phyloP scores from a whole-genome alignment of 768 basidiomycete genomes.

The Chalciporus pseudorubinellus region DNA sequence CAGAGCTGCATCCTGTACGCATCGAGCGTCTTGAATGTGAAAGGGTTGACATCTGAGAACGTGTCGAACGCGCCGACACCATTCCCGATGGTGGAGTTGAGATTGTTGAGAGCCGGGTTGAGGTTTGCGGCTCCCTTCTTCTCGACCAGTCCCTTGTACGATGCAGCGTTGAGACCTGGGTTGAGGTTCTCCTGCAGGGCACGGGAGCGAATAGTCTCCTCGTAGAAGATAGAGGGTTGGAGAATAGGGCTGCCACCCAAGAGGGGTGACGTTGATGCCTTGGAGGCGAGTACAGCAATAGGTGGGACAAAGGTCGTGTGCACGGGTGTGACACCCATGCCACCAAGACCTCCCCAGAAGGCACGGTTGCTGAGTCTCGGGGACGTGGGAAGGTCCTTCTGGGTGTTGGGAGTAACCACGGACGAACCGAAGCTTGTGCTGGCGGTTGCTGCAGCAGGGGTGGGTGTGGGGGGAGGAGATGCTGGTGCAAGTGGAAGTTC shows the following conservation, averaged over 20 bases:
- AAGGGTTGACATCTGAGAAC: slow-evolving; percentile 77
- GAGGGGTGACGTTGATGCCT: slow-evolving; percentile 14
- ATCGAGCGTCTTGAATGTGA: slow-evolving; percentile 86
- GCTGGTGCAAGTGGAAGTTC: slow-evolving; percentile 36
- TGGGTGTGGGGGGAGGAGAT: slow-evolving; percentile 41
- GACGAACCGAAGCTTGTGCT: slow-evolving; percentile 19
- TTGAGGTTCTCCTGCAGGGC: slow-evolving; percentile 26
- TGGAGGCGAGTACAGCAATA: slow-evolving; percentile 37
- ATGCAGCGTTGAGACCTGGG: slow-evolving; percentile 23
- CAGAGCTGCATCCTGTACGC: slow-evolving; percentile 90
- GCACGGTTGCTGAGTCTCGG: slow-evolving; percentile 47
- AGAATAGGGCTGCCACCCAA: slow-evolving; percentile 29
- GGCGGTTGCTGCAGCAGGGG: slow-evolving; percentile 15
- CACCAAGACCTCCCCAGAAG: slow-evolving; percentile 84
- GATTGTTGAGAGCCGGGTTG: slow-evolving; percentile 29
- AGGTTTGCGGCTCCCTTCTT: slow-evolving; percentile 31
- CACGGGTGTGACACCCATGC: slow-evolving; percentile 76
- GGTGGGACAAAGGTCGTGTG: slow-evolving; percentile 84
- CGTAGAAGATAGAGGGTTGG: slow-evolving; percentile 31
- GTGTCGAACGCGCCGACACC: slow-evolving; percentile 59
- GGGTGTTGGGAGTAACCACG: slow-evolving; percentile 63
- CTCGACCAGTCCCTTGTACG: slow-evolving; percentile 25
- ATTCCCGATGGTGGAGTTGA: slow-evolving; percentile 22
- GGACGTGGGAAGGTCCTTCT: slow-evolving; percentile 72
- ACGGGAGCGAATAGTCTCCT: slow-evolving; percentile 25